Base-by-base conservation (phyloP, 2,329 filamentous ascomycete genomes). In the Ceratocystis cacaofunesta region DNA sequence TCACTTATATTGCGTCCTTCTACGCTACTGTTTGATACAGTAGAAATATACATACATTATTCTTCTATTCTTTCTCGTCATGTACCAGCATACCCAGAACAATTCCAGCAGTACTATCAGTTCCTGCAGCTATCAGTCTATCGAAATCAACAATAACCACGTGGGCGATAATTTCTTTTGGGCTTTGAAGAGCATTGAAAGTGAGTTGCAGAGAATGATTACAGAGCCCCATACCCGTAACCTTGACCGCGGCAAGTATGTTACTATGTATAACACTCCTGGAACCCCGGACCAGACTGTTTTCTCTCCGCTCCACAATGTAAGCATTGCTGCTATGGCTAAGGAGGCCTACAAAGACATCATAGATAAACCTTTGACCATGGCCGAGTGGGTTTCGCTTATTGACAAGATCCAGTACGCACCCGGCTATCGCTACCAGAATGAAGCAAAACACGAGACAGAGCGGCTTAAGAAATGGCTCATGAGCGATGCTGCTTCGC, bases 351-450 rank as follows among this genome's bases (percentile, higher is more conserved):
- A 65, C 55, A 52, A 60, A 17, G 61, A 66, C 17, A n/a, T 60
- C 5, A 55, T 61, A 3, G 48, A 66, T 57, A n/a, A 61, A 1
- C 48, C 60, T 3, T 57, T 63, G 7, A 63, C 65, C 3, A 22
- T 52, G 22, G 22, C 17, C 17, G 65, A 66, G 50, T 67, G 65
- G 65, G 46, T 48, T 36, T 41, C 25, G 25, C n/a, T 62, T 10
- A 22, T 25, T 22, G 41, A 44, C 28, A 57, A n/a, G 6, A 62
- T 67, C 30, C 19, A 50, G 8, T 67, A 67, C 22, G 44, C 44
- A 2, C 65, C 65, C 5, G 63, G 60, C 19, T 64, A 28, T 25
- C 65, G 65, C 25, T 67, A 64, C 36, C 8, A 28, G 7, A 36
- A 60, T 25, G 65, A 67, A 32, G 44, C 32, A 8, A 10, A n/a